Evolutionary conservation across 306 rosid species (phyloP).

Genomic region (Fragaria ananassa): DNA sequence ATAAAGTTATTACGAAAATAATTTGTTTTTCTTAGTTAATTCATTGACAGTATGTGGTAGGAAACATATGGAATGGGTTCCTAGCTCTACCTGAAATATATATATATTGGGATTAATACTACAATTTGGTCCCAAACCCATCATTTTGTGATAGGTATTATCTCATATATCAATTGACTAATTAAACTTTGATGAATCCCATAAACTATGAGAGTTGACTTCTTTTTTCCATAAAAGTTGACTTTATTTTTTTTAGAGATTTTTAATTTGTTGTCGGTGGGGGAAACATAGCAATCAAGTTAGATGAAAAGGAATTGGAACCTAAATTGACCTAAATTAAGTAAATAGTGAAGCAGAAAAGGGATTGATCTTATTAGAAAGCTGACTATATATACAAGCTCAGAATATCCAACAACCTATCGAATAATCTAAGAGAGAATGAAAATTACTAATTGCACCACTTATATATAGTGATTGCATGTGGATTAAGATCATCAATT

Average conservation of each 20-base stretch:
- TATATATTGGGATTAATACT: background rate
- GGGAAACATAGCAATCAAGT: background rate
- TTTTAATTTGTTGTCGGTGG: background rate
- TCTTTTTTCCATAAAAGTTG: background rate
- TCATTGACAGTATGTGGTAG: background rate
- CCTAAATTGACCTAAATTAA: background rate
- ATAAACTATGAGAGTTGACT: conserved; percentile 1
- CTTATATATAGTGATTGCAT: background rate
- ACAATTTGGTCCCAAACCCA: background rate
- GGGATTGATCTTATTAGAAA: background rate
- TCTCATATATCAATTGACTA: too few relatives aligned
- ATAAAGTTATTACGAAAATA: too few relatives aligned
- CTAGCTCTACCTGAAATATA: background rate
- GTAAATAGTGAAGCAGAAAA: background rate
- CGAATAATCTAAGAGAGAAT: too few relatives aligned
- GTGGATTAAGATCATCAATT: background rate
- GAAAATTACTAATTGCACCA: too few relatives aligned
- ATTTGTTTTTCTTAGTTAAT: too few relatives aligned
- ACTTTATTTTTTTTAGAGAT: background rate
- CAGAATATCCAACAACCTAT: background rate
- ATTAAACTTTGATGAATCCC: background rate
- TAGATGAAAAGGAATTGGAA: background rate
- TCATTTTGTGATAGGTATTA: background rate
- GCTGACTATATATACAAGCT: background rate
- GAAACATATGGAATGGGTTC: background rate